Evolutionary conservation across 768 basidiomycete genomes (phyloP).

Genomic region (Candolleomyces aberdarensis): DNA sequence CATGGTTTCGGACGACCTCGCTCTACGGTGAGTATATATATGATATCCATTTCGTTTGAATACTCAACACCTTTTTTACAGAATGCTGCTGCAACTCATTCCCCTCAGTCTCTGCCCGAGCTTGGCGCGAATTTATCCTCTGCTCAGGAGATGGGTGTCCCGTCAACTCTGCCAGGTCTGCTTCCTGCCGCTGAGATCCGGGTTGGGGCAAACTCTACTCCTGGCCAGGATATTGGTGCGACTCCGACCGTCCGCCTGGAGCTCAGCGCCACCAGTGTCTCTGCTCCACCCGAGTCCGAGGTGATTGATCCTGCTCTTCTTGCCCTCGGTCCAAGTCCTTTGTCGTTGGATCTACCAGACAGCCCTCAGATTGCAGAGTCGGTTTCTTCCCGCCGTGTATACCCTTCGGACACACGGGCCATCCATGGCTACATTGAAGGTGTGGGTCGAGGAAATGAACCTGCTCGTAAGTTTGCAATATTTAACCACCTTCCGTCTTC

Average conservation of each 20-base stretch:
- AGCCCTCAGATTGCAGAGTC: not conserved
- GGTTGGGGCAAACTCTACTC: too few relatives aligned
- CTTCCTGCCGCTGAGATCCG: too few relatives aligned
- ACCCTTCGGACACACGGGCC: not conserved
- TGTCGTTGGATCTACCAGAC: not conserved
- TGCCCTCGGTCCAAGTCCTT: not conserved
- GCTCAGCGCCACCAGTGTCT: too few relatives aligned
- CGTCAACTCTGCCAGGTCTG: too few relatives aligned
- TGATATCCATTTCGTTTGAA: not conserved
- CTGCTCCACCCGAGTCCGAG: not conserved
- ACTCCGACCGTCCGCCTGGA: not conserved
- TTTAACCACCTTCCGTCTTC: not conserved
- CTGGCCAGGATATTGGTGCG: not conserved
- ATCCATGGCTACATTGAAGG: not conserved
- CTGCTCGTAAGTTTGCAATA: not conserved
- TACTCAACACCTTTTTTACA: not conserved
- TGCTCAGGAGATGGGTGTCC: too few relatives aligned
- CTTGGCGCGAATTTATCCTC: too few relatives aligned
- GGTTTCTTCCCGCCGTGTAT: not conserved
- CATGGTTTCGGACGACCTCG: not conserved
- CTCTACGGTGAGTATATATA: not conserved
- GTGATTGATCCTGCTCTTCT: not conserved
- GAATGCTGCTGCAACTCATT: not conserved
- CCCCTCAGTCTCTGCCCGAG: too few relatives aligned
- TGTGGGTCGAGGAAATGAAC: not conserved